These are phyloP conservation scores for Thalassiosira profunda DNA, from an alignment of 108 stramenopile genomes.

Conservation along the genomic window DNA sequence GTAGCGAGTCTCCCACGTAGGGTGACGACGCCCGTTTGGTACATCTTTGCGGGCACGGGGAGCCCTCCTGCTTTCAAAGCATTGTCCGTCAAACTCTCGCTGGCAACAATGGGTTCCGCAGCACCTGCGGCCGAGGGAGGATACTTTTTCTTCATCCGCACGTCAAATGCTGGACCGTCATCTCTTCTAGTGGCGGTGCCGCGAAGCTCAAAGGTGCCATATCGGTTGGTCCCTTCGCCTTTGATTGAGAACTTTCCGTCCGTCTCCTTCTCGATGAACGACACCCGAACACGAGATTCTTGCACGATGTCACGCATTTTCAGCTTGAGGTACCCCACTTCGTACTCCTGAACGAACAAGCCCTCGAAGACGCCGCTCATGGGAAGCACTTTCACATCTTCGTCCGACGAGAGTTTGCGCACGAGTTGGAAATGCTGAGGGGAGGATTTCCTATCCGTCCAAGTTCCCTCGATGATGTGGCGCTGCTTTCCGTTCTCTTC, in stretches of 20 bases:
- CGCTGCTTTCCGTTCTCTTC: slow-evolving; percentile 61
- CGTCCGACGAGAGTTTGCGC: slow-evolving; percentile 65
- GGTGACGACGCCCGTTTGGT: slow-evolving; percentile 62
- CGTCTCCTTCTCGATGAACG: slow-evolving; percentile 59
- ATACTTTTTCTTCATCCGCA: no score
- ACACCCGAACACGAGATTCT: slow-evolving; percentile 81
- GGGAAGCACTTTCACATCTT: slow-evolving; percentile 67
- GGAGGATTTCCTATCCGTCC: slow-evolving; percentile 60
- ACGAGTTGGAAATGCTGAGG: slow-evolving; percentile 85
- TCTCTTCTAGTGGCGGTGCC: slow-evolving; percentile 76
- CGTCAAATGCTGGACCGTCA: no score
- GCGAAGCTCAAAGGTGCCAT: slow-evolving; percentile 74
- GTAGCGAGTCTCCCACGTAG: slow-evolving; percentile 76
- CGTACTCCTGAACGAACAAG: slow-evolving; percentile 76
- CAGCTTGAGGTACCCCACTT: slow-evolving; percentile 75
- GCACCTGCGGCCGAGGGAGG: no score
- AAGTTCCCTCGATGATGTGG: slow-evolving; percentile 86
- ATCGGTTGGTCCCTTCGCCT: slow-evolving; percentile 79
- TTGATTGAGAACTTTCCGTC: slow-evolving; percentile 55
- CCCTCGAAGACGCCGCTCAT: slow-evolving; percentile 87
- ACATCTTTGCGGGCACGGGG: slow-evolving; percentile 68
- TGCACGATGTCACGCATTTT: slow-evolving; percentile 68
- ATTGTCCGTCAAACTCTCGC: no score
- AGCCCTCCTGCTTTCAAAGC: no score
- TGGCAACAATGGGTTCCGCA: no score